These are phyloP conservation scores for Rosa chinensis DNA, from an alignment of 306 rosid species.

Conservation along the genomic window DNA sequence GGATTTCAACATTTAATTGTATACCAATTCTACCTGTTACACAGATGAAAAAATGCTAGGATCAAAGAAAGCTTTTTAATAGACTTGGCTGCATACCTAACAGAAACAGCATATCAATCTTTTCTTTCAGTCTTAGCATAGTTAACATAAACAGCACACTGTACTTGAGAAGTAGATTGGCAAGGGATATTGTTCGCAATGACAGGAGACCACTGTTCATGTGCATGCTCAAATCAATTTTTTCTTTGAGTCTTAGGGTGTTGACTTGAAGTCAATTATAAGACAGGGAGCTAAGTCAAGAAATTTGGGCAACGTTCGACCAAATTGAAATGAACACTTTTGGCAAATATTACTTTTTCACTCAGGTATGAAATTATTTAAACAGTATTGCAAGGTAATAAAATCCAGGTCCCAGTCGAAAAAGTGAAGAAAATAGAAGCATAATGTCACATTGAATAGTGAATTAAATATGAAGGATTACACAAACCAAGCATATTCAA, in stretches of 20 bases:
- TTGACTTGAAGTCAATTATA: background rate
- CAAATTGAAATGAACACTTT: background rate
- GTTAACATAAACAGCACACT: background rate
- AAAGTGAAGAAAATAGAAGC: background rate
- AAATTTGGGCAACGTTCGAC: background rate
- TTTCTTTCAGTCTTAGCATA: background rate
- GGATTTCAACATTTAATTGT: constrained; percentile 54
- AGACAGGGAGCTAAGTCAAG: background rate
- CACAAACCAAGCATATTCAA: constrained; percentile 28
- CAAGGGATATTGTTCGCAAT: background rate
- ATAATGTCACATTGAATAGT: background rate
- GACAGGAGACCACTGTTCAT: background rate
- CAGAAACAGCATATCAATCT: background rate
- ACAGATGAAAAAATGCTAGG: background rate
- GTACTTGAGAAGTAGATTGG: background rate
- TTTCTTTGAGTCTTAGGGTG: background rate
- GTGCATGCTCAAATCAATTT: background rate
- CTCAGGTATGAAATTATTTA: background rate
- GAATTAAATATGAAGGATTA: background rate
- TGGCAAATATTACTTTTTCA: background rate
- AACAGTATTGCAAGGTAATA: background rate
- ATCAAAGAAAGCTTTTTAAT: background rate
- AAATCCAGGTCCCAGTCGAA: background rate
- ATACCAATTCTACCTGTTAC: constrained; percentile 65
- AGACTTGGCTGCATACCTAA: background rate